A percentile compares a stretch with the other conserved stretches of the same genome.
Evolutionary conservation across 495 filamentous ascomycete genomes (phyloP).

Genomic region (Aspergillus sparsus): DNA sequence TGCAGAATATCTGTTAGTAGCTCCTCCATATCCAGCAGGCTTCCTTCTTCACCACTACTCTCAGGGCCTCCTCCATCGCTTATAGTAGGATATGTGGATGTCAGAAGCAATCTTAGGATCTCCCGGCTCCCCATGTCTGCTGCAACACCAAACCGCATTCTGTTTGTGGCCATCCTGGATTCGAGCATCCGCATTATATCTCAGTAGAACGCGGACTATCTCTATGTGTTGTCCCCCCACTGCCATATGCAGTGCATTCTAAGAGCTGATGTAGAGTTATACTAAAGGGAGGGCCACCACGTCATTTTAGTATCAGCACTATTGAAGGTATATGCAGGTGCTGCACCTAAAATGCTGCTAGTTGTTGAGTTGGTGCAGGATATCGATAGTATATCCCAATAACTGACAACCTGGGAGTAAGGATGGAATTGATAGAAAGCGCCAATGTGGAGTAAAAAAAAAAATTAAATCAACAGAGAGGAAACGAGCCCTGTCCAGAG

Average conservation of each 20-base stretch:
- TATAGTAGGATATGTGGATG: neutral
- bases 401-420: no score
- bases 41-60: neutral
- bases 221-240: neutral
- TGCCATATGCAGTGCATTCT: neutral
- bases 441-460: no score
- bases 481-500: no score
- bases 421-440: no score
- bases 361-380: no score
- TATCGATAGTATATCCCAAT: no score
- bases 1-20: neutral
- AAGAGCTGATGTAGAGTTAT: no score
- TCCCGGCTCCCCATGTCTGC: neutral
- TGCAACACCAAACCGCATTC: neutral
- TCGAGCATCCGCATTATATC: neutral
- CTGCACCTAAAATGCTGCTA: no score
- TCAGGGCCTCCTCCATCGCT: neutral
- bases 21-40: neutral
- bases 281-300: no score
- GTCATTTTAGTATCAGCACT: no score
- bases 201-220: neutral
- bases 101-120: neutral
- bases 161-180: neutral
- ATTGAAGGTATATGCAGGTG: no score
- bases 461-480: no score